Evolutionary conservation across 352 stramenopile genomes (phyloP).

Genomic region (Thraustochytrium sp.): DNA sequence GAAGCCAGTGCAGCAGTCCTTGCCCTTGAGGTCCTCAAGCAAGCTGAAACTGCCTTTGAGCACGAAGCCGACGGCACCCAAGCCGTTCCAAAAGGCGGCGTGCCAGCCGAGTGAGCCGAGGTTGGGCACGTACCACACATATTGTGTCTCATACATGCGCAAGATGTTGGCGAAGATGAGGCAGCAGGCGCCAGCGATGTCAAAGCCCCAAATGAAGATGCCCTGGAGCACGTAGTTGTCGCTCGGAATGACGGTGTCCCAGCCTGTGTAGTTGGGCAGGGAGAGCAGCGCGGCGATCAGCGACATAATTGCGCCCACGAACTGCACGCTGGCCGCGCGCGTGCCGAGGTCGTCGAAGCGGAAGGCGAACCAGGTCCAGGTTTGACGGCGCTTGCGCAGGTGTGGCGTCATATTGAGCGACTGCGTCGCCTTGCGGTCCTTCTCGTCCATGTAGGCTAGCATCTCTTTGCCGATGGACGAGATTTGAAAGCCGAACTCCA

Average conservation of each 20-base stretch:
- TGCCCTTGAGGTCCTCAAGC: neutral
- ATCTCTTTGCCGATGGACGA: too few relatives aligned
- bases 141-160: neutral
- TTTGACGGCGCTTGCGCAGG: neutral
- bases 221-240: neutral
- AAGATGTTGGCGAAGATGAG: neutral
- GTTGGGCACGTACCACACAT: slow-evolving; percentile 13
- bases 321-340: neutral
- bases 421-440: neutral
- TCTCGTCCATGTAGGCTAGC: too few relatives aligned
- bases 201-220: slow-evolving; percentile 2
- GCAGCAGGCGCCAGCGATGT: neutral
- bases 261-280: neutral
- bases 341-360: neutral
- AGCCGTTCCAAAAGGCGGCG: neutral
- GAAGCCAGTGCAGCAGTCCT: neutral
- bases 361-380: neutral
- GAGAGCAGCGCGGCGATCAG: neutral
- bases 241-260: neutral
- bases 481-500: too few relatives aligned
- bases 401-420: neutral
- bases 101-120: neutral
- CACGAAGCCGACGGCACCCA: neutral
- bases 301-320: neutral
- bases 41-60: neutral